Percentiles rank a stretch among this genome's conserved stretches.
phyloP scores from a whole-genome alignment of 176 grass and related monocot genomes.

The Juncus effusus region DNA sequence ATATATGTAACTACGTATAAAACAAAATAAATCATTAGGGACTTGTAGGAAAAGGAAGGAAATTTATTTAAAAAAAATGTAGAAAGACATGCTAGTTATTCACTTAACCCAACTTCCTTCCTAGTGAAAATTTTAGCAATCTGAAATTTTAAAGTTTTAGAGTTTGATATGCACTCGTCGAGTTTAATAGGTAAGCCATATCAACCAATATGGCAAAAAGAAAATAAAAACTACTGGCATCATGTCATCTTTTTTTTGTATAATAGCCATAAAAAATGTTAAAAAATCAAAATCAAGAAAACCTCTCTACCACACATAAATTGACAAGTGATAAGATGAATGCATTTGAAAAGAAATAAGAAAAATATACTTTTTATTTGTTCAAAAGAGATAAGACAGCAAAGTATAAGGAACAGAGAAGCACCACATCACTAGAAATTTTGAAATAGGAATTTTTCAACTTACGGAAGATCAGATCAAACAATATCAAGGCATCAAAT shows the following conservation, averaged over 20 bases:
- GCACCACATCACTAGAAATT: constrained; percentile 39
- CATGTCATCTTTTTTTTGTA: not conserved
- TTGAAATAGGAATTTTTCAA: constrained; percentile 8
- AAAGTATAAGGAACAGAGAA: constrained; percentile 30
- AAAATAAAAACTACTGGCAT: constrained; percentile 5
- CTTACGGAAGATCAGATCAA: constrained; percentile 7
- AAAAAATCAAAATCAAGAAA: not conserved
- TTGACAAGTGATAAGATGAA: not conserved
- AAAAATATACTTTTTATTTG: not conserved
- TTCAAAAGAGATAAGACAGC: constrained; percentile 37
- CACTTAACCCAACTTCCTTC: too few species aligned
- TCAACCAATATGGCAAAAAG: not conserved
- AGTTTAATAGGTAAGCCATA: too few species aligned
- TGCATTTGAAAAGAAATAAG: not conserved
- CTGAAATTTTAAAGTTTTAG: not conserved
- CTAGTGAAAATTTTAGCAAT: constrained; percentile 1
- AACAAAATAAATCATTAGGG: not conserved
- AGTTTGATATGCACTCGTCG: too few species aligned
- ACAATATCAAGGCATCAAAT: constrained; percentile 5
- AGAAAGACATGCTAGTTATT: not conserved
- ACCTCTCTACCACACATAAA: not conserved
- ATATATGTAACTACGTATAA: constrained; percentile 64
- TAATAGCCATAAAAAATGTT: too few species aligned
- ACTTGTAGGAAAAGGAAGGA: not conserved
- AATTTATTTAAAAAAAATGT: not conserved